phyloP scores from a whole-genome alignment of 164 flowering plant species.

The Santalum album region DNA sequence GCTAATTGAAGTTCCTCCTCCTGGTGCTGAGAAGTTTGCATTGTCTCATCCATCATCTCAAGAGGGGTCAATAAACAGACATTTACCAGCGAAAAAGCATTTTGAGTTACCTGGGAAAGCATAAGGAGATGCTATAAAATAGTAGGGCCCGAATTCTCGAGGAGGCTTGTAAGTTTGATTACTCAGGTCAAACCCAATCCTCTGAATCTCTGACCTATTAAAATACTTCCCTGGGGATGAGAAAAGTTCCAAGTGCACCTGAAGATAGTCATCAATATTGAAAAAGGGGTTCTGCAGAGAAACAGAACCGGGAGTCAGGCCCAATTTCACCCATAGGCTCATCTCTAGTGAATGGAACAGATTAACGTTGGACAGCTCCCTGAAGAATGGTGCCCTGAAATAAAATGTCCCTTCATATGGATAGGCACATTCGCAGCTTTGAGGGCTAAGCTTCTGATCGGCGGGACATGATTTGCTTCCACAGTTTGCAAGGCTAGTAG shows the following conservation, averaged over 20 bases:
- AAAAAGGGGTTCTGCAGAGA: conserved; percentile 58
- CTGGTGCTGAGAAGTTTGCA: conserved; percentile 20
- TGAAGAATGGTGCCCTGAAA: conserved; percentile 74
- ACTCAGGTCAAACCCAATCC: conserved; percentile 51
- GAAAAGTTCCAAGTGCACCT: conserved; percentile 59
- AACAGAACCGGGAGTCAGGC: conserved; percentile 78
- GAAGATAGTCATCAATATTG: conserved; percentile 66
- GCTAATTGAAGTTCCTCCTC: conserved; percentile 24
- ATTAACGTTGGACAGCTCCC: conserved; percentile 55
- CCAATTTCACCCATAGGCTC: conserved; percentile 54
- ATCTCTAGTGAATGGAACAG: conserved; percentile 56
- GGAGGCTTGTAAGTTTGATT: conserved; percentile 70
- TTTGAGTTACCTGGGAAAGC: conserved; percentile 40
- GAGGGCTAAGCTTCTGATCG: conserved; percentile 59
- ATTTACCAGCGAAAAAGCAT: neutral
- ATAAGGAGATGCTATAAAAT: conserved; percentile 43
- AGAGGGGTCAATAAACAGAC: neutral
- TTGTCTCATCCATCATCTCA: neutral
- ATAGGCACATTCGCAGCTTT: conserved; percentile 75
- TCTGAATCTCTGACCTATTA: conserved; percentile 50
- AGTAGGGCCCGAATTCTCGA: conserved; percentile 52
- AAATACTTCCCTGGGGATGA: conserved; percentile 55
- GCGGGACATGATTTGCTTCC: conserved; percentile 34
- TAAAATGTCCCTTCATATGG: conserved; percentile 74
- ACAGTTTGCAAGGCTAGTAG: conserved; percentile 67